Evolutionary conservation across 805 yeast species (phyloP).

Genomic region (Yarrowia sp.): DNA sequence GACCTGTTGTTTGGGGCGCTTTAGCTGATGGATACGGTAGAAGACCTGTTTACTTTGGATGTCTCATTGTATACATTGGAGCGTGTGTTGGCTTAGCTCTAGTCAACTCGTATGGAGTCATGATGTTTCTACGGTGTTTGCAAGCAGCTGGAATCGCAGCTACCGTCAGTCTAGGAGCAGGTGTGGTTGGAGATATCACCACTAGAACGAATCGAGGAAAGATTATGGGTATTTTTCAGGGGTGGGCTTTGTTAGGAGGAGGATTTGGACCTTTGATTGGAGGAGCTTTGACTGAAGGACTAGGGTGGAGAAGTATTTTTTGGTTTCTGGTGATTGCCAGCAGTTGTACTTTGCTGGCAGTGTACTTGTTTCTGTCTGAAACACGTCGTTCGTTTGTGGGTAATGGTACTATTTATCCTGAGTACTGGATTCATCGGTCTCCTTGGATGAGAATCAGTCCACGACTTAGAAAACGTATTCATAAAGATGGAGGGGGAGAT

Average conservation of each 20-base stretch:
- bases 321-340: slow-evolving; percentile 71
- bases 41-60: slow-evolving; percentile 60
- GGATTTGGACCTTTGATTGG: slow-evolving; percentile 78
- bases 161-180: slow-evolving; percentile 64
- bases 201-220: slow-evolving; percentile 68
- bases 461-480: background rate
- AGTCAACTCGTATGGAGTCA: slow-evolving; percentile 53
- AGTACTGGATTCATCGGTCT: slow-evolving; percentile 6
- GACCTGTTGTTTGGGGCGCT: slow-evolving; percentile 70
- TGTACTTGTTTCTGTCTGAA: slow-evolving; percentile 59
- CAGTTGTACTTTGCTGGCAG: slow-evolving; percentile 43
- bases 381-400: slow-evolving; percentile 72
- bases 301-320: slow-evolving; percentile 63
- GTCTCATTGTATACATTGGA: slow-evolving; percentile 55
- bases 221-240: slow-evolving; percentile 61
- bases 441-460: slow-evolving; percentile 9
- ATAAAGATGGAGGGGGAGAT: background rate
- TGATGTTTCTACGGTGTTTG: slow-evolving; percentile 63
- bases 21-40: slow-evolving; percentile 74
- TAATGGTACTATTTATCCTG: slow-evolving; percentile 64
- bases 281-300: slow-evolving; percentile 47
- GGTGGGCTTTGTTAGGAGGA: slow-evolving; percentile 67
- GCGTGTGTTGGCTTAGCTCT: slow-evolving; percentile 67
- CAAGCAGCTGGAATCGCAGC: slow-evolving; percentile 79
- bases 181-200: slow-evolving; percentile 72